Percentiles rank a stretch among this genome's conserved stretches.
phyloP scores from a whole-genome alignment of 1,284 basidiomycete genomes.

The Stygiomarasmius scandens region DNA sequence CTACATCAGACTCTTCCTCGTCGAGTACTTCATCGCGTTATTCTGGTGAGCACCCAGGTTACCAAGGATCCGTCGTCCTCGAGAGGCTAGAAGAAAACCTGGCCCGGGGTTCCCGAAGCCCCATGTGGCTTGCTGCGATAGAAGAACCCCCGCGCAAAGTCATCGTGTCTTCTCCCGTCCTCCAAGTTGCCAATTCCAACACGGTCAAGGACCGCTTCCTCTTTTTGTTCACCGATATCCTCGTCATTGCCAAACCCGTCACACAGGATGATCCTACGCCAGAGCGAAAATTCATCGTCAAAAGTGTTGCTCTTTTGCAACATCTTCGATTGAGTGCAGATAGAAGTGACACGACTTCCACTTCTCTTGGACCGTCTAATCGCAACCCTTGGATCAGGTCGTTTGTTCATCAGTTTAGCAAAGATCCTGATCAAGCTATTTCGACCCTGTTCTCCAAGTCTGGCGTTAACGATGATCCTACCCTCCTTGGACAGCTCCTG shows the following conservation, averaged over 20 bases:
- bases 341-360: conserved; percentile 55
- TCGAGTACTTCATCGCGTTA: conserved; percentile 48
- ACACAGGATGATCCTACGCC: conserved; percentile 66
- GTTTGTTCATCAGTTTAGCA: conserved; percentile 77
- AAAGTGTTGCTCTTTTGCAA: conserved; percentile 81
- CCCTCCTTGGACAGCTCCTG: conserved; percentile 77
- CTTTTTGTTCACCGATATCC: conserved; percentile 92
- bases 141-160: conserved; percentile 88
- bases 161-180: conserved; percentile 81
- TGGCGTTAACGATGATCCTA: conserved; percentile 59
- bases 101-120: conserved; percentile 61
- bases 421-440: conserved; percentile 76
- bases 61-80: conserved; percentile 49
- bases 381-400: conserved; percentile 65
- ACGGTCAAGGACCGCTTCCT: conserved; percentile 96
- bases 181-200: conserved; percentile 92
- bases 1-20: conserved; percentile 54
- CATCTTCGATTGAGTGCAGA: conserved; percentile 71
- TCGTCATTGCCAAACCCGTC: conserved; percentile 84
- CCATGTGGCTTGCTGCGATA: conserved; percentile 64
- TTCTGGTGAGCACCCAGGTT: conserved; percentile 31
- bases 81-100: conserved; percentile 71
- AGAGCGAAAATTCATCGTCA: conserved; percentile 85
- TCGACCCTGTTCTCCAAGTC: conserved; percentile 61
- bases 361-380: conserved; percentile 36